Conservation (phyloP, 805 yeast species). For the Metschnikowia continentalis region DNA sequence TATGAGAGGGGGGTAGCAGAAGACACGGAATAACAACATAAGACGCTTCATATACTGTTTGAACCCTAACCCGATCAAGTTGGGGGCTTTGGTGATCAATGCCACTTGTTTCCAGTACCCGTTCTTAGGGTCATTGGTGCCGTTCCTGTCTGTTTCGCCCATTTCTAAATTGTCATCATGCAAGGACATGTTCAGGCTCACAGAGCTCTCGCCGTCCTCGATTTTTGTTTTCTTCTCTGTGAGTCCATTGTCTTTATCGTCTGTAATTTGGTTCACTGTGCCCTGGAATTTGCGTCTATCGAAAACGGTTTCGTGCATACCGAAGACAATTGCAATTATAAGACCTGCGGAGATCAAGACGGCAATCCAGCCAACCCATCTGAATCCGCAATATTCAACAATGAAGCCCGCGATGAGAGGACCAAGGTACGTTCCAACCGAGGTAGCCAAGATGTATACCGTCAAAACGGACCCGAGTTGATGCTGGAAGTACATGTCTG, state of each 20-base stretch:
- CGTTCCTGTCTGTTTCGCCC: slow-evolving; percentile 24
- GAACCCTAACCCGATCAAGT: slow-evolving; percentile 59
- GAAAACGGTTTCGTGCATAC: slow-evolving; percentile 67
- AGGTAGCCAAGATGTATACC: slow-evolving; percentile 66
- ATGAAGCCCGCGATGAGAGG: slow-evolving; percentile 78
- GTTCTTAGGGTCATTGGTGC: slow-evolving; percentile 33
- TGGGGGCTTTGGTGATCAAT: slow-evolving; percentile 52
- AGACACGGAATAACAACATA: slow-evolving; percentile 48
- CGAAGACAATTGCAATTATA: slow-evolving; percentile 50
- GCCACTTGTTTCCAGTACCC: slow-evolving; percentile 46
- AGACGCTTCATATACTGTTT: slow-evolving; percentile 59
- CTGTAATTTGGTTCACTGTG: slow-evolving; percentile 6
- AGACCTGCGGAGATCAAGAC: slow-evolving; percentile 49
- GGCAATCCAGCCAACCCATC: slow-evolving; percentile 78
- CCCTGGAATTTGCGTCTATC: slow-evolving; percentile 38
- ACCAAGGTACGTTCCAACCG: slow-evolving; percentile 74
- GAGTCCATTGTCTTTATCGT: neutral
- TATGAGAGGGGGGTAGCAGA: slow-evolving; percentile 61
- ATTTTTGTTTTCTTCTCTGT: slow-evolving; percentile 2
- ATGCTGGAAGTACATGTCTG: slow-evolving; percentile 75
- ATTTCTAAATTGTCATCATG: slow-evolving; percentile 14
- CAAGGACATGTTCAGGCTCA: slow-evolving; percentile 13
- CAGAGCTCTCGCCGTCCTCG: slow-evolving; percentile 8
- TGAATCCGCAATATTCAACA: slow-evolving; percentile 54
- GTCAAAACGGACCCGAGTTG: slow-evolving; percentile 72